Conservation (phyloP, 352 stramenopile species). For the Phytophthora brassicae region DNA sequence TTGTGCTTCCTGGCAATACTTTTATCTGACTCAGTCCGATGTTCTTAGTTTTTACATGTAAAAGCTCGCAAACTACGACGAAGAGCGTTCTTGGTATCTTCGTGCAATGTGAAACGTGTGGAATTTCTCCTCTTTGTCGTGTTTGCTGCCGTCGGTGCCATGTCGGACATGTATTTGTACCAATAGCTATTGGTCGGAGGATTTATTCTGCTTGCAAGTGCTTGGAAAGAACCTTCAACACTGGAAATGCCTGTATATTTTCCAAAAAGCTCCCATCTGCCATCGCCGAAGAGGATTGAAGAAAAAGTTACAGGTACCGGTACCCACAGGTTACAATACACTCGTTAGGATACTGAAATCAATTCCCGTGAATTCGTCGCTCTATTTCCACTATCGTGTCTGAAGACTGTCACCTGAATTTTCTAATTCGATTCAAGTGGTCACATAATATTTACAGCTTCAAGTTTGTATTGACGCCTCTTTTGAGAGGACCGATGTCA, state of each 20-base stretch:
- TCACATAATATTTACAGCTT: no score
- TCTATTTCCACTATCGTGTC: no score
- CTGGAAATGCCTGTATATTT: constrained; percentile 11
- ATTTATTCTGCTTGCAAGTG: constrained; percentile 12
- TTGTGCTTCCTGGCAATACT: not conserved
- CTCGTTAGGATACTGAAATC: constrained; percentile 21
- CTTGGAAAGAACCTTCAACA: not conserved
- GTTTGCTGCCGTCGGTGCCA: constrained; percentile 60
- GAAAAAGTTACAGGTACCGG: no score
- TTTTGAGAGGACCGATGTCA: no score
- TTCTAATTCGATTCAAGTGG: no score
- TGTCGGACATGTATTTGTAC: constrained; percentile 29
- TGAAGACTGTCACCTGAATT: no score
- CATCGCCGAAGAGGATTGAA: constrained; percentile 18
- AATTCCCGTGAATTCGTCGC: constrained; percentile 11
- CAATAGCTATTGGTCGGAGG: constrained; percentile 17
- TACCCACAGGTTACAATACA: no score
- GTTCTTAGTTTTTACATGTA: no score
- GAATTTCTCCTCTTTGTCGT: constrained; percentile 45
- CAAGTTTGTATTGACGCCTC: no score
- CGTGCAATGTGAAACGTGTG: constrained; percentile 51
- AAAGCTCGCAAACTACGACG: constrained; percentile 34
- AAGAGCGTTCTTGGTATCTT: constrained; percentile 41
- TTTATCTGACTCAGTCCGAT: no score
- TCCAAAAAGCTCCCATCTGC: constrained; percentile 3